phyloP scores from a whole-genome alignment of 352 stramenopile species.

The Globisporangium cystogenes region DNA sequence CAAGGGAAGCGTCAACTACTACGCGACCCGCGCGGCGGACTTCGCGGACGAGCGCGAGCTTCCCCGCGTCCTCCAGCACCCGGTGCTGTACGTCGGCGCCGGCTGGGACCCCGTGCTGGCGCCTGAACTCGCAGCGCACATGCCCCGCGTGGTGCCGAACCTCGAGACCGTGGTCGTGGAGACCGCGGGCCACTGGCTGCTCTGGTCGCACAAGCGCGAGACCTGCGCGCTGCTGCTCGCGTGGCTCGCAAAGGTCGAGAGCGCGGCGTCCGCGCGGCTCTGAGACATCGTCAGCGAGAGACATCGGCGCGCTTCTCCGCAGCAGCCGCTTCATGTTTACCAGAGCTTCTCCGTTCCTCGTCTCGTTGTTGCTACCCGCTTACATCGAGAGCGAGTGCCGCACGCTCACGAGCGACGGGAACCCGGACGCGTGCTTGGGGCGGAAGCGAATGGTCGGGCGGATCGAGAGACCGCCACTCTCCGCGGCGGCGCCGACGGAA shows the following conservation, averaged over 20 bases:
- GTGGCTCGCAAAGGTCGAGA: conserved; percentile 8
- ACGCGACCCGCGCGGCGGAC: conserved; percentile 33
- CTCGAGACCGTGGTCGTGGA: conserved; percentile 7
- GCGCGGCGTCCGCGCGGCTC: neutral
- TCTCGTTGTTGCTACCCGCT: neutral
- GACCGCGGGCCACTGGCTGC: conserved; percentile 8
- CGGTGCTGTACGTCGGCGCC: conserved; percentile 35
- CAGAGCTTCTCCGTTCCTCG: too few relatives aligned
- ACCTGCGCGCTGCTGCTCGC: conserved; percentile 4
- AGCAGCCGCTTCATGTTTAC: too few relatives aligned
- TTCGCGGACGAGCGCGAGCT: conserved; percentile 37
- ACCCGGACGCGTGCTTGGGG: conserved; percentile 35
- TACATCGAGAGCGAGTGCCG: conserved; percentile 7
- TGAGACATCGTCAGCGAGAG: too few relatives aligned
- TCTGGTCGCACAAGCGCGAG: conserved; percentile 11
- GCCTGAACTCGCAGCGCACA: conserved; percentile 48
- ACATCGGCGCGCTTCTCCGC: too few relatives aligned
- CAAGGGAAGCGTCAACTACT: conserved; percentile 27
- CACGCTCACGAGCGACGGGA: conserved; percentile 36
- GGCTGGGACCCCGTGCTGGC: conserved; percentile 36
- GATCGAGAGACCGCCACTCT: conserved; percentile 31
- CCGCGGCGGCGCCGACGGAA: neutral
- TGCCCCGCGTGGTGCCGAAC: conserved; percentile 21
- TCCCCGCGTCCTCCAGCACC: conserved; percentile 24
- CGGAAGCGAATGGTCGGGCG: conserved; percentile 69